Percentiles rank a stretch among this genome's conserved stretches.
Evolutionary conservation across 2,329 filamentous ascomycete genomes (phyloP).

Genomic region (Verticillium tricorpus): DNA sequence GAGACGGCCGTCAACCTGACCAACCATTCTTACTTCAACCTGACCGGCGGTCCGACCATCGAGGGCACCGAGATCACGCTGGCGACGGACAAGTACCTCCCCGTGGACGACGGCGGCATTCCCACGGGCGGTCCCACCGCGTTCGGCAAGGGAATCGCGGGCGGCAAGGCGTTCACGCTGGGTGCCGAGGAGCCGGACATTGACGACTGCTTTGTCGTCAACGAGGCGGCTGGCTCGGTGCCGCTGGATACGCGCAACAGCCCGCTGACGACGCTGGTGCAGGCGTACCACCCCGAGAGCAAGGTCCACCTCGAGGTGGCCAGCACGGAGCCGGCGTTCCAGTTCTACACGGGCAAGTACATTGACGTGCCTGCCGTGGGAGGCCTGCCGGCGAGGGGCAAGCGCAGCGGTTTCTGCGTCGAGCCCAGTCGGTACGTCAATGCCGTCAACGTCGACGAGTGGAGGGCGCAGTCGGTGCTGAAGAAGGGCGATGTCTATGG

Average conservation of each 20-base stretch:
- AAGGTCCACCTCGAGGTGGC: constrained; percentile 79
- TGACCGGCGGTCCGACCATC: constrained; percentile 47
- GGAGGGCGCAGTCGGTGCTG: constrained; percentile 73
- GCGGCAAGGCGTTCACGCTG: constrained; percentile 66
- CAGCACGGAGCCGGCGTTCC: constrained; percentile 93
- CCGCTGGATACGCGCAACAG: constrained; percentile 61
- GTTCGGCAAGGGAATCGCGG: constrained; percentile 57
- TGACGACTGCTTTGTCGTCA: constrained; percentile 86
- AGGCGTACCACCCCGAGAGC: constrained; percentile 68
- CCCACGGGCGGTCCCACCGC: constrained; percentile 63
- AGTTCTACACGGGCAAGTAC: constrained; percentile 90
- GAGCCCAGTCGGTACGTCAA: constrained; percentile 92
- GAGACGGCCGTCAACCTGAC: constrained; percentile 92
- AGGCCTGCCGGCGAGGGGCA: constrained; percentile 57
- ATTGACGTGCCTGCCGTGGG: constrained; percentile 69
- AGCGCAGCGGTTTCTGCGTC: constrained; percentile 79
- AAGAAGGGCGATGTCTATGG: constrained; percentile 85
- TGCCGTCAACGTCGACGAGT: constrained; percentile 75
- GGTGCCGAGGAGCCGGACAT: constrained; percentile 68
- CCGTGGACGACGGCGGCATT: constrained; percentile 68
- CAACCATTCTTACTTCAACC: constrained; percentile 84
- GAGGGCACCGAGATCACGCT: constrained; percentile 64
- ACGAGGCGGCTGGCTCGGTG: constrained; percentile 54
- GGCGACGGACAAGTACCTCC: constrained; percentile 60
- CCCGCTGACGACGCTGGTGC: constrained; percentile 63